A percentile compares a stretch with the other conserved stretches of the same genome.
Evolutionary conservation across 2,329 filamentous ascomycete species (phyloP).

Genomic region (Aspergillus sp.): DNA sequence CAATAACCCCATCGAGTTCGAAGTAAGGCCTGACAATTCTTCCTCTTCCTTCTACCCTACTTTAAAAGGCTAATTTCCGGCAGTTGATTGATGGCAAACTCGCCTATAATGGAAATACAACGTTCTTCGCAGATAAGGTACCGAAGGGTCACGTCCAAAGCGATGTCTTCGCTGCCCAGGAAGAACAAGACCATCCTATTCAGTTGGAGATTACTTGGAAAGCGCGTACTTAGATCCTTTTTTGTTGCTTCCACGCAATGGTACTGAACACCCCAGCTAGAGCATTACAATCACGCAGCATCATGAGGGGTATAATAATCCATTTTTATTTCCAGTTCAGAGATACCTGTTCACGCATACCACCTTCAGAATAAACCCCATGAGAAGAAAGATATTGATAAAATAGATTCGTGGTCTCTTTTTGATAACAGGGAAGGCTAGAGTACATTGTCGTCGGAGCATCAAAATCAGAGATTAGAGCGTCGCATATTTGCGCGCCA

Average conservation of each 20-base stretch:
- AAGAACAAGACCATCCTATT: constrained; percentile 19
- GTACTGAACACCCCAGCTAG: no score
- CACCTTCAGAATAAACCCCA: no score
- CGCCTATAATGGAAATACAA: constrained; percentile 25
- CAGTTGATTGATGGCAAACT: constrained; percentile 27
- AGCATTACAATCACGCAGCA: no score
- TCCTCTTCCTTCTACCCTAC: not conserved
- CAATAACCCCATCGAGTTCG: constrained; percentile 20
- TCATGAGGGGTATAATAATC: no score
- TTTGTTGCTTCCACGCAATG: not conserved
- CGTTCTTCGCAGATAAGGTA: constrained; percentile 31
- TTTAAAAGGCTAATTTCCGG: not conserved
- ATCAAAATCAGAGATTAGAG: constrained; percentile 9
- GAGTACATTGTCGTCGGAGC: constrained; percentile 9
- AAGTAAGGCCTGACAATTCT: constrained; percentile 14
- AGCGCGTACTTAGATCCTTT: constrained; percentile 3
- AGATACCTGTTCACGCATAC: no score
- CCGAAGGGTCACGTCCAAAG: constrained; percentile 30
- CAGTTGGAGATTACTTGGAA: constrained; percentile 29
- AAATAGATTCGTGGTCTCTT: not conserved
- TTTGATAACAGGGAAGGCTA: not conserved
- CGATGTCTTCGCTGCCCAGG: constrained; percentile 24
- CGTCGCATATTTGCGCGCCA: constrained; percentile 9
- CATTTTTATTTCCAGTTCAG: no score
- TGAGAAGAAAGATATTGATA: not conserved